Percentiles rank a stretch among this genome's conserved stretches.
These are phyloP conservation scores for Penicillium taxi DNA, from an alignment of 495 filamentous ascomycete species.

Conservation along the genomic window DNA sequence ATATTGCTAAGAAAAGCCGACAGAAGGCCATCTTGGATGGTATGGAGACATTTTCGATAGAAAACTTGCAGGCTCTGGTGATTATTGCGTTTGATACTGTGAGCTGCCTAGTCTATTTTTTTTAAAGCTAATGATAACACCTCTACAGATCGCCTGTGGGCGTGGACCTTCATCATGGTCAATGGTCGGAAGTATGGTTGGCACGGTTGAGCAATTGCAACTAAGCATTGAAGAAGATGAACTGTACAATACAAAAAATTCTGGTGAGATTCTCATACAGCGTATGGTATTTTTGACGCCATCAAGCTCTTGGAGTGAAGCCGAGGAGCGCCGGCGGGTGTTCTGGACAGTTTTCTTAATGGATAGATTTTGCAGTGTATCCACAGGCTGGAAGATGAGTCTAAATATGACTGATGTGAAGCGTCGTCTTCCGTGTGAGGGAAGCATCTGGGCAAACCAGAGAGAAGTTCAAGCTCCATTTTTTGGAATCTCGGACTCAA, in stretches of 20 bases:
- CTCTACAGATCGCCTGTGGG: slow-evolving; percentile 16
- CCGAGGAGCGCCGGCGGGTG: slow-evolving; percentile 42
- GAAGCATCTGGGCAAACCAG: slow-evolving; percentile 23
- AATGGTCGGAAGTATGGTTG: slow-evolving; percentile 18
- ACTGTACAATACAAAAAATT: not conserved
- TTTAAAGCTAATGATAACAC: not conserved
- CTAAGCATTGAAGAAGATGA: slow-evolving; percentile 18
- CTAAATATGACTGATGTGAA: slow-evolving; percentile 18
- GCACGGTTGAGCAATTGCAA: slow-evolving; percentile 22
- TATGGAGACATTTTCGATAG: slow-evolving; percentile 21
- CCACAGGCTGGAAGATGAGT: slow-evolving; percentile 29
- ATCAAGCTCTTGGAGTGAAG: slow-evolving; percentile 32
- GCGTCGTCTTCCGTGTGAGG: slow-evolving; percentile 11
- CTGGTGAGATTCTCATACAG: slow-evolving; percentile 20
- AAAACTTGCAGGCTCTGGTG: slow-evolving; percentile 21
- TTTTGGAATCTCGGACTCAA: slow-evolving; percentile 35
- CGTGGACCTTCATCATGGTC: slow-evolving; percentile 25
- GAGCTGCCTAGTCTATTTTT: not conserved
- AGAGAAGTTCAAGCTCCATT: slow-evolving; percentile 28
- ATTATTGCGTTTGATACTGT: slow-evolving; percentile 24
- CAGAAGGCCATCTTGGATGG: not conserved
- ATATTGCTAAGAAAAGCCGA: not conserved
- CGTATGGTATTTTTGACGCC: slow-evolving; percentile 24
- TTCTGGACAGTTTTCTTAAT: slow-evolving; percentile 42
- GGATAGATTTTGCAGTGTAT: slow-evolving; percentile 22